Evolutionary conservation across 495 filamentous ascomycete species (phyloP), one percentile per base, ranked within the genome.

Genomic region (Xylaria bambusicola): DNA sequence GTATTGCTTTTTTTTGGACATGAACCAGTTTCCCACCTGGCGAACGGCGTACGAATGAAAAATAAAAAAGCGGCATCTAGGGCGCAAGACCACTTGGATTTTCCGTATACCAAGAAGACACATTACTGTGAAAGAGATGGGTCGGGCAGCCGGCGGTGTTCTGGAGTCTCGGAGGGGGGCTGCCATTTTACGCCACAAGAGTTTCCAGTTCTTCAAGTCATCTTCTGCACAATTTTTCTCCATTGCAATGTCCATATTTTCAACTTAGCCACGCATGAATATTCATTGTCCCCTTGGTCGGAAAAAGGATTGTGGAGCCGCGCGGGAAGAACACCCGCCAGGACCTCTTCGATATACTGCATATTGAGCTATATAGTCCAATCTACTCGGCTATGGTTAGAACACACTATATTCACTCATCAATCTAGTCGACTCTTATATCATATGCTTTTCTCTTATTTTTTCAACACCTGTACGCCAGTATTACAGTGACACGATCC

Each of bases 41-140:
- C 68, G 68, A 71, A 71, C 58, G 68, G 68, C 68, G 68, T 69
- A 71, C 62, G 68, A 71, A 69, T 49, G 53, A 69, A 71, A 56
- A 60, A 52, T 50, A 54, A 61, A 55, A 69, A 71, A 69, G 68
- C 66, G 64, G 68, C 68, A 71, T 71, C 47, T 65, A 61, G 60
- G 68, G 68, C 68, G 66, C 68, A 71, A 67, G 62, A 67, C 53
- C 48, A 65, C 50, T 53, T 67, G 60, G 60, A 58, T 65, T 67
- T 69, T 63, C 53, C 58, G 60, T 53, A 67, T 58, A 60, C 62
- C 53, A 64, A 59, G 61, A 62, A 64, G 66, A 66, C 61, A 62
- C 62, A 50, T 56, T 68, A 66, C 58, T 60, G 59, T 52, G 63
- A 62, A n/a, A 59, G 67, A 71, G 68, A 66, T 58, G 53, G 65